These are phyloP conservation scores for Talaromyces sp. DNA, from an alignment of 2,329 filamentous ascomycete species.

Conservation along the genomic window DNA sequence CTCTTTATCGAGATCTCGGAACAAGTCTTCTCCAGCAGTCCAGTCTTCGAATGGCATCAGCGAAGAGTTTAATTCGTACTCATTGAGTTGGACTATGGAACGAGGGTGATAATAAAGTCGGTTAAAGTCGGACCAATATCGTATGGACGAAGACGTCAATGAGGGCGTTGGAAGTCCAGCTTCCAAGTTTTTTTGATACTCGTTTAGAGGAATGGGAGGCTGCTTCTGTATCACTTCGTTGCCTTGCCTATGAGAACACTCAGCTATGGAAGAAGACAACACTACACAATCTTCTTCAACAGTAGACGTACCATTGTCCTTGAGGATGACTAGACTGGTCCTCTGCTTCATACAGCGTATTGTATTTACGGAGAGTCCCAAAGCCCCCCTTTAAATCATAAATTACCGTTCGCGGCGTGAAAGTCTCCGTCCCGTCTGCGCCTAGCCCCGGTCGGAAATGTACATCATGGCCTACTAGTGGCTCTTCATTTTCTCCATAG, in stretches of 20 bases:
- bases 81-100: conserved; percentile 80
- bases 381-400: conserved; percentile 96
- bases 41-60: conserved; percentile 80
- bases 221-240: conserved; percentile 66
- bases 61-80: conserved; percentile 78
- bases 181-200: conserved; percentile 79
- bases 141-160: conserved; percentile 68
- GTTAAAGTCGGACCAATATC: conserved; percentile 96
- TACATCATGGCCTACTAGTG: conserved; percentile 73
- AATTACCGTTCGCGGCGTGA: conserved; percentile 83
- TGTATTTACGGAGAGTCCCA: conserved; percentile 80
- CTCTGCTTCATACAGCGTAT: conserved; percentile 72
- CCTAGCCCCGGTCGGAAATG: conserved; percentile 84
- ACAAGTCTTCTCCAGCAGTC: conserved; percentile 71
- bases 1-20: conserved; percentile 68
- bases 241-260: conserved; percentile 54
- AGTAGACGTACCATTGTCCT: conserved; percentile 44
- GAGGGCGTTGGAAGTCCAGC: conserved; percentile 61
- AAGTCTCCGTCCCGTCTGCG: conserved; percentile 83
- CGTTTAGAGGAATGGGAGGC: conserved; percentile 63
- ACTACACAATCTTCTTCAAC: background rate
- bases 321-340: conserved; percentile 37
- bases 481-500: conserved; percentile 66
- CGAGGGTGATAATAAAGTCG: conserved; percentile 87
- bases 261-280: background rate